Percentiles rank a stretch among this genome's conserved stretches.
Evolutionary conservation across 805 yeast genomes (phyloP).

Genomic region (Ogataea saltuana): DNA sequence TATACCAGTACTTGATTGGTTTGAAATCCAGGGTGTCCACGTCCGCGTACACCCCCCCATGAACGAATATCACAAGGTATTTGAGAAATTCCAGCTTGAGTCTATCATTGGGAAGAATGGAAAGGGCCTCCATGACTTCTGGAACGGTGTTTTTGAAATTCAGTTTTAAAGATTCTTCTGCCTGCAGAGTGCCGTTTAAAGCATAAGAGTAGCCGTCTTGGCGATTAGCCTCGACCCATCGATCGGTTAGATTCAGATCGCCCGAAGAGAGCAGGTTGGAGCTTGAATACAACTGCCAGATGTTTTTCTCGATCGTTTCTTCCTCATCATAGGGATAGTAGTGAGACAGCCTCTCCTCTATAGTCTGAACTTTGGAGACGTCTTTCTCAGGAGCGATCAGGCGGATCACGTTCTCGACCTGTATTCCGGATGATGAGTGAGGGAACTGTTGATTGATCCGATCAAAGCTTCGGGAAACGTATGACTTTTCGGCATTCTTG

Average conservation of each 20-base stretch:
- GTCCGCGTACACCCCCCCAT: constrained; percentile 59
- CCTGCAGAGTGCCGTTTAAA: constrained; percentile 10
- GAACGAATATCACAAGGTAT: constrained; percentile 46
- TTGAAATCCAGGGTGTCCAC: constrained; percentile 51
- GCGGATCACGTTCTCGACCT: not conserved
- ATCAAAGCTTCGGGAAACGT: not conserved
- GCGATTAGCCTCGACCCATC: constrained; percentile 19
- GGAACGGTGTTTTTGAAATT: constrained; percentile 35
- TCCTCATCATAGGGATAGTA: constrained; percentile 17
- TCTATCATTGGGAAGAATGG: constrained; percentile 47
- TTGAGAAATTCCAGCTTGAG: constrained; percentile 51
- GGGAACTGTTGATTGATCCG: no score
- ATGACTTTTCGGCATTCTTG: constrained; percentile 5
- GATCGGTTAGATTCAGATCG: constrained; percentile 4
- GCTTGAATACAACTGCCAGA: constrained; percentile 20
- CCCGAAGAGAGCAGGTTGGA: constrained; percentile 8
- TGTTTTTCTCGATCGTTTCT: constrained; percentile 16
- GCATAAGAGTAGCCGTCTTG: constrained; percentile 13
- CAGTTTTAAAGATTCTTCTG: constrained; percentile 1
- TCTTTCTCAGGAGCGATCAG: constrained; percentile 10
- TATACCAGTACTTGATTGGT: constrained; percentile 35
- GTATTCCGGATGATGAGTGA: no score
- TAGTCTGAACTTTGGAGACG: constrained; percentile 10
- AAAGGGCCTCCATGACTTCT: constrained; percentile 47
- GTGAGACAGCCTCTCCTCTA: constrained; percentile 16